These are phyloP conservation scores for Babesia bovis DNA, from an alignment of 169 alveolate species.

Conservation along the genomic window DNA sequence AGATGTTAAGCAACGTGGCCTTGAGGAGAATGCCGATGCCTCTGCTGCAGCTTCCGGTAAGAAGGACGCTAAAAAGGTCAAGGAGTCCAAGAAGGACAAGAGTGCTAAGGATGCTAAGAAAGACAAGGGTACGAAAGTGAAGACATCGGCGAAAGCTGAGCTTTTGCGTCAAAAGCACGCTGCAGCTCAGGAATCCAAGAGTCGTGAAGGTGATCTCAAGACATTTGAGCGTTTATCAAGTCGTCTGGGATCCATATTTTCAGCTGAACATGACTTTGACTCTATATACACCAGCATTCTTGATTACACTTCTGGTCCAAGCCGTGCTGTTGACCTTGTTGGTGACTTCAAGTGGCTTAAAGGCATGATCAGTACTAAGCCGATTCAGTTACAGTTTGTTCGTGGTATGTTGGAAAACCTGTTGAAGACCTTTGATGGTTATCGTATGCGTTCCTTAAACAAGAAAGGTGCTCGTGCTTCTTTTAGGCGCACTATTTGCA, in stretches of 20 bases:
- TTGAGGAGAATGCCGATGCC: conserved; percentile 11
- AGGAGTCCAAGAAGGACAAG: conserved; percentile 47
- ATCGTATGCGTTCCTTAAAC: conserved; percentile 31
- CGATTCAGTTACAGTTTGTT: conserved; percentile 38
- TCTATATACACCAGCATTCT: conserved; percentile 50
- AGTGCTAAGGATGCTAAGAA: conserved; percentile 24
- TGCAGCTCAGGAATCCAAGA: conserved; percentile 46
- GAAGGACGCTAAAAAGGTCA: conserved; percentile 19
- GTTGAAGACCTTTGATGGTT: conserved; percentile 35
- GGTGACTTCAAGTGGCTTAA: conserved; percentile 67
- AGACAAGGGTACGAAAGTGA: conserved; percentile 47
- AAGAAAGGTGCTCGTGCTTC: conserved; percentile 14
- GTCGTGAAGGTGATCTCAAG: conserved; percentile 41
- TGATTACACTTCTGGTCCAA: conserved; percentile 59
- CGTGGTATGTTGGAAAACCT: conserved; percentile 35
- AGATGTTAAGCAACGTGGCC: conserved; percentile 34
- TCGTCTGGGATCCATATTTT: conserved; percentile 28
- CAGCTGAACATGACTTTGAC: conserved; percentile 45
- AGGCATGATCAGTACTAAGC: conserved; percentile 35
- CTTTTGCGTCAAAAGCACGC: conserved; percentile 35
- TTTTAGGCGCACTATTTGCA: conserved; percentile 40
- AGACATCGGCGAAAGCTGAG: conserved; percentile 59
- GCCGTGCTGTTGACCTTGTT: conserved; percentile 53
- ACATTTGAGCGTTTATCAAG: conserved; percentile 27
- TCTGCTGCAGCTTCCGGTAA: neutral